A percentile compares a stretch with the other conserved stretches of the same genome.
Conservation (phyloP, 2,329 filamentous ascomycete species). For the Dendryphion nanum region DNA sequence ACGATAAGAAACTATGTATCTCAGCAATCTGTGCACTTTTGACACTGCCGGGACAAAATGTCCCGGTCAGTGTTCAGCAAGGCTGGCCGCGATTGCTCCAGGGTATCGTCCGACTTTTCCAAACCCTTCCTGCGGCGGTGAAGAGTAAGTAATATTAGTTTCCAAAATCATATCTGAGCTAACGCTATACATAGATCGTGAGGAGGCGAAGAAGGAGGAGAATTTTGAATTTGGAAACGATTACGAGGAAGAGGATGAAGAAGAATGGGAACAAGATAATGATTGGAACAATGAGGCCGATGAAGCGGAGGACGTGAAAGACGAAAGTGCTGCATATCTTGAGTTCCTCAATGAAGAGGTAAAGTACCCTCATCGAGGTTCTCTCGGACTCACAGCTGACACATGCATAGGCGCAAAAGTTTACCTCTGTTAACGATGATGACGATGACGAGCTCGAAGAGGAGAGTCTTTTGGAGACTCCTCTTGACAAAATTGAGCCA, state of each 20-base stretch:
- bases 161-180: not conserved
- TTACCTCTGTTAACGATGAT: slow-evolving; percentile 69
- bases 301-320: slow-evolving; percentile 68
- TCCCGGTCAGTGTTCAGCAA: slow-evolving; percentile 88
- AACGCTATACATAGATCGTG: slow-evolving; percentile 61
- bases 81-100: slow-evolving; percentile 91
- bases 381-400: slow-evolving; percentile 34
- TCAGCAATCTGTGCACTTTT: slow-evolving; percentile 87
- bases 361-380: slow-evolving; percentile 25
- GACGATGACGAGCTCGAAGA: slow-evolving; percentile 92
- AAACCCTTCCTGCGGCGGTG: slow-evolving; percentile 80
- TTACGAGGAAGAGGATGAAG: slow-evolving; percentile 72
- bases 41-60: slow-evolving; percentile 73
- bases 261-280: slow-evolving; percentile 74
- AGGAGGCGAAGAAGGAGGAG: slow-evolving; percentile 82
- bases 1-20: slow-evolving; percentile 98
- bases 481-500: slow-evolving; percentile 91
- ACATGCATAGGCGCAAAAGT: slow-evolving; percentile 70
- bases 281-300: slow-evolving; percentile 66
- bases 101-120: slow-evolving; percentile 88
- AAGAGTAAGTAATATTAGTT: slow-evolving; percentile 65
- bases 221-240: slow-evolving; percentile 79
- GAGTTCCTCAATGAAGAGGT: slow-evolving; percentile 94
- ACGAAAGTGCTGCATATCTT: slow-evolving; percentile 90
- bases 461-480: slow-evolving; percentile 87